Evolutionary conservation across 1,139 yeast species (phyloP).

Genomic region (Blastobotrys capitulatus): DNA sequence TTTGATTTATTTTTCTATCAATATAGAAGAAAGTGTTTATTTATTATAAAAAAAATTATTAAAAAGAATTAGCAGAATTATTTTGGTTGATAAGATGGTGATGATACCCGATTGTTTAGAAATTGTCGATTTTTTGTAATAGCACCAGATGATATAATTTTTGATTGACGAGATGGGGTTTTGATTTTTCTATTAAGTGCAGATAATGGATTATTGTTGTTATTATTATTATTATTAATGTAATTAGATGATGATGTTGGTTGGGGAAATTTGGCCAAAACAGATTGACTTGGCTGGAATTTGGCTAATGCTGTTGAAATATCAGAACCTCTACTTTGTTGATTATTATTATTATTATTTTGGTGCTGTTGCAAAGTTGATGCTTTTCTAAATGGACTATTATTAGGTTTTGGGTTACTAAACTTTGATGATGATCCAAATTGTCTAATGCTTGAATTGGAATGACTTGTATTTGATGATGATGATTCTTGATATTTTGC

Average conservation of each 20-base stretch:
- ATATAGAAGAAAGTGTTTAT: background rate
- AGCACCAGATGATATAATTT: slow-evolving; percentile 1
- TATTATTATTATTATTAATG: background rate
- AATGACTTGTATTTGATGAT: background rate
- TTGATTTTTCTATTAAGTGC: slow-evolving; percentile 1
- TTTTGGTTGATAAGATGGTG: slow-evolving; percentile 1
- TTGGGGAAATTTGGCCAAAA: background rate
- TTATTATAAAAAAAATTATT: too few species aligned
- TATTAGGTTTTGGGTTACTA: background rate
- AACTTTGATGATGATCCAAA: background rate
- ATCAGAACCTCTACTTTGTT: background rate
- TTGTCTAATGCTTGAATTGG: background rate
- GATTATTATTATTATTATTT: background rate
- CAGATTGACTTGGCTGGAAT: slow-evolving; percentile 1
- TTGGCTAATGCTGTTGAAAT: background rate
- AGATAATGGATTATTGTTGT: slow-evolving; percentile 1
- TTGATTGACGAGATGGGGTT: background rate
- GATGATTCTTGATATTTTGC: slow-evolving; percentile 1
- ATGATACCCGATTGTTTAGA: slow-evolving; percentile 1
- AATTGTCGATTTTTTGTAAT: background rate
- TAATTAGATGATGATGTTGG: background rate
- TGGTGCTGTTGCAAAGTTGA: background rate
- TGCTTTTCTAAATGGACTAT: background rate
- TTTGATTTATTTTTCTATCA: background rate
- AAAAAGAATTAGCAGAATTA: too few species aligned